These are phyloP conservation scores for Raddia guianensis DNA, from an alignment of 176 grass and related monocot genomes.

Conservation along the genomic window DNA sequence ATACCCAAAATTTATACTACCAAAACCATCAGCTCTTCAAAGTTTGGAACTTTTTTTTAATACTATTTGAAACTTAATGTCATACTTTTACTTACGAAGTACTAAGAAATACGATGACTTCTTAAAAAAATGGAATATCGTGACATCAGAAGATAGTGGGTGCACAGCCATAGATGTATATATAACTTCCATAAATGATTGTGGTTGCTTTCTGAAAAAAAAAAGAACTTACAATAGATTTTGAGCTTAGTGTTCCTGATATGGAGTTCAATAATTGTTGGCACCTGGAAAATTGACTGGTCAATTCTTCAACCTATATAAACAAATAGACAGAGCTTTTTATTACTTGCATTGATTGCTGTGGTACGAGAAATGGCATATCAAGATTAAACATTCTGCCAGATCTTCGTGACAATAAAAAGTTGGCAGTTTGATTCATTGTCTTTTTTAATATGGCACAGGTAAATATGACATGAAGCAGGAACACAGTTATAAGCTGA, in stretches of 20 bases:
- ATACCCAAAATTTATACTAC: neutral
- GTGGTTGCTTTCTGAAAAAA: too few species aligned
- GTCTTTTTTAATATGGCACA: neutral
- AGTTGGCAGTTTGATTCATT: neutral
- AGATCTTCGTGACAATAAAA: neutral
- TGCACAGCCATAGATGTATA: neutral
- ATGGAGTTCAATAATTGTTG: slow-evolving; percentile 59
- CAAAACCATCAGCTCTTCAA: neutral
- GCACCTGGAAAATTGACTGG: slow-evolving; percentile 49
- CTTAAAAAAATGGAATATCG: too few species aligned
- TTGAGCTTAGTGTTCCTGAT: slow-evolving; percentile 60
- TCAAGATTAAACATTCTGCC: neutral
- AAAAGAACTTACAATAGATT: slow-evolving; percentile 50
- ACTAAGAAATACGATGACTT: neutral
- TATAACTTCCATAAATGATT: neutral
- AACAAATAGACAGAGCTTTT: slow-evolving; percentile 9
- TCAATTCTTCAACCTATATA: slow-evolving; percentile 60
- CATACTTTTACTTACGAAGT: neutral
- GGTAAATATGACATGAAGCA: slow-evolving; percentile 9
- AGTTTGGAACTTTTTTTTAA: neutral
- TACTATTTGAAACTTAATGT: neutral
- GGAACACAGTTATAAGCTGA: neutral
- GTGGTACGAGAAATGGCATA: slow-evolving; percentile 14
- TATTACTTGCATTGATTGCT: slow-evolving; percentile 18
- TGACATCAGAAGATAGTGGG: neutral